Base-by-base conservation (phyloP, 2,329 filamentous ascomycete genomes). In the Cytospora leucostoma region DNA sequence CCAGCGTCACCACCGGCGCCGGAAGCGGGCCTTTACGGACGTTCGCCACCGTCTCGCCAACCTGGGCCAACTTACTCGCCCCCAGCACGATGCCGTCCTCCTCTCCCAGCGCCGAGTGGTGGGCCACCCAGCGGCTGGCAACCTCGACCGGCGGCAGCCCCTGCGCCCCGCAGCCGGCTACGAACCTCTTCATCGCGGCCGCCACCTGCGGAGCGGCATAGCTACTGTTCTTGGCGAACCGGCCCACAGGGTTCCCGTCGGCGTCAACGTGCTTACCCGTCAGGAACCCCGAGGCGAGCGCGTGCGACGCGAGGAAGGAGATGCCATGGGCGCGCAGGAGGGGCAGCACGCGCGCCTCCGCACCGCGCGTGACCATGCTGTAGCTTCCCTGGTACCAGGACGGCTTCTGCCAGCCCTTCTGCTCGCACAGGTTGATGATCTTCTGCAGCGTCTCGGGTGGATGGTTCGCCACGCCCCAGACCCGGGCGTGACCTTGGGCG, bases 351-450 rank as follows among this genome's bases (percentile, higher is more conserved):
- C 68, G 66, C 3, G 68, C 70, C 59, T 80, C 77, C 58, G 70
- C 69, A 7, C 70, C 70, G 7, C 77, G 76, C 8, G 72, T 71
- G 8, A 77, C 64, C 5, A 76, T 63, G 61, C 72, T 78, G 65
- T 79, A 79, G 13, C 73, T 70, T 35, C 76, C 77, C 53, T 80
- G 77, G 56, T 79, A 79, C 60, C 72, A 74, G 7, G 65, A 70
- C 0, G 76, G 77, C 56, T 77, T 76, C n/a, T 68, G 63, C 68
- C 72, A 76, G 40, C 68, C 69, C 3, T 75, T 70, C 50, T 70
- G 52, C 21, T 76, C 74, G 66, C 73, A 75, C 17, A 76, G 65
- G 5, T 68, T 66, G 34, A 78, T 63, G 33, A 73, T 73, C 19
- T 72, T 63, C 56, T 73, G 64, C 1, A 78, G 68, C 19, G 71